Evolutionary conservation across 495 filamentous ascomycete species (phyloP), one percentile per base, ranked within the genome.

Genomic region (Aspergillus cristatus): DNA sequence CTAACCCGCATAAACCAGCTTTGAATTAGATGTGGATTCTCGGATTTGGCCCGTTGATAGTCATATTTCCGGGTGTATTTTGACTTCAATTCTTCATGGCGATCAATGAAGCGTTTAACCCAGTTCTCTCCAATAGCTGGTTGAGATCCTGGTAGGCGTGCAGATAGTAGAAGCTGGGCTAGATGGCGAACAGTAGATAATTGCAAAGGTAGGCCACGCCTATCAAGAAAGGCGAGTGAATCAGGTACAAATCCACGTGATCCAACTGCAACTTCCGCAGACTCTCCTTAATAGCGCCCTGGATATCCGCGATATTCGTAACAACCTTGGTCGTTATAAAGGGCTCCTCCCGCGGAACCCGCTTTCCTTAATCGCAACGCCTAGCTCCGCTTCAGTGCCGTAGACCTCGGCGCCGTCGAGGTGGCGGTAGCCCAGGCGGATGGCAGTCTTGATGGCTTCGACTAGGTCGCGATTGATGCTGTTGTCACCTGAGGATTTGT

Each of bases 201-300:
- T 28, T 28, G 28, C 15, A 17, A 22, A 28, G 37, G 37, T 10
- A 31, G 28, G 13, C 37, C 37, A 31, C 13, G 28, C 18, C 18
- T 3, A 13, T 38, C 26, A n/a, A n/a, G n/a, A n/a, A n/a, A n/a
- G n/a, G n/a, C n/a, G n/a, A n/a, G n/a, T n/a, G n/a, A n/a, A n/a
- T n/a, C n/a, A n/a, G n/a, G n/a, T 55, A 75, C 50, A 83, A 64
- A 57, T 89, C 83, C 3, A 89, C 79, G 56, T 87, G 8, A 8
- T 24, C 8, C 28, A 86, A 50, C 13, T 75, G 70, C 11, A 89
- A 62, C 41, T 78, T 81, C 51, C 76, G 63, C 47, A 89, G 70
- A 22, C 81, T 86, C 12, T 50, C 58, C 14, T 69, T 65, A 44
- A 89, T 74, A 12, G 77, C 72, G 10, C 50, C 51, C 2, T 71